Evolutionary conservation across 176 grass and related monocot genomes (phyloP), one percentile per base, ranked within the genome.

Genomic region (Poa annua): DNA sequence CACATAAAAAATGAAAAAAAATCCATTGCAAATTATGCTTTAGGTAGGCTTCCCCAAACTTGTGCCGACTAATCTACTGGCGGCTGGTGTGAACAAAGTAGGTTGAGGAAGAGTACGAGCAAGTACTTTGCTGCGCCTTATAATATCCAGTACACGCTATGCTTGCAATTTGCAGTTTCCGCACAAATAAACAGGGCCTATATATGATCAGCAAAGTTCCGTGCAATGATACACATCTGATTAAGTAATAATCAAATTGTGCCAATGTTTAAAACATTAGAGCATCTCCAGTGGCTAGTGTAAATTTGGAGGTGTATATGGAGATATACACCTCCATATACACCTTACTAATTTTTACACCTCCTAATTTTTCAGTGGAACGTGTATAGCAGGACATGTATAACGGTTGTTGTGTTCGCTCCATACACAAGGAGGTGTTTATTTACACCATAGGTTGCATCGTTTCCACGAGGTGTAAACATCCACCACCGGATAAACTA

Each of bases 21-120:
- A 51, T 75, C 15, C 71, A 74, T 80, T 42, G 34, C 24, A 61
- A 38, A 17, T 35, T 35, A 29, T 63, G 4, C 17, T 49, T 49
- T 72, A 39, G 65, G 79, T 73, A n/a, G 45, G 55, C 34, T 54
- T 73, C 5, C 20, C 55, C 54, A 77, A 78, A 66, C 64, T 56
- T 82, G 62, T 83, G 50, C 47, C 16, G 20, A 35, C 57, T 53
- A 52, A 52, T 84, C 48, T 38, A 38, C 35, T 59, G 10, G 76
- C 47, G 59, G 25, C 21, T 68, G 48, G 59, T 84, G 88, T 79
- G 0, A 81, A 54, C 22, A 81, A 22, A 47, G 33, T 9, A 47
- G 53, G 38, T 64, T 14, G 20, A 48, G 25, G 38, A 20, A 33
- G 25, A 33, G 25, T 63, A 63, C 12, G 22, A 64, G 16, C 53